Evolutionary conservation across 495 filamentous ascomycete genomes (phyloP), one percentile per base, ranked within the genome.

Genomic region (Penicillium longicatenatum): DNA sequence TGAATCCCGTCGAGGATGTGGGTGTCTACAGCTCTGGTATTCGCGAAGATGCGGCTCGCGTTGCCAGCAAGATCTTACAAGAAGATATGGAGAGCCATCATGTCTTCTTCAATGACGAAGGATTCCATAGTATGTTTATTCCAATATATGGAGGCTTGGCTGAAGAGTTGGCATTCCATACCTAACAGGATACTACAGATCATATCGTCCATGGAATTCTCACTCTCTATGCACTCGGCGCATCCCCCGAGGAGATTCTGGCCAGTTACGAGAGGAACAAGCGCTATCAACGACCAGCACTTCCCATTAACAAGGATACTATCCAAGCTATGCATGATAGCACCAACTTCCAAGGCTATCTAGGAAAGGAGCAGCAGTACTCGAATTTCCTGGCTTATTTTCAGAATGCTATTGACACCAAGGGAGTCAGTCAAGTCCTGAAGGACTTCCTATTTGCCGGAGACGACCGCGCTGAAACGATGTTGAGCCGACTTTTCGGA

Each of bases 131-230:
- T 79, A 81, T 45, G 37, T 26, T 24, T n/a, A 42, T 8, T 26
- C 14, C 14, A 6, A 41, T 39, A 10, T 35, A 11, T 39, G 37
- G 37, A 39, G 14, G 16, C 1, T 39, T 6, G 16, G 37, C 16
- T n/a, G 37, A 39, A 17, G 14, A 4, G 4, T n/a, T 17, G 4
- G 37, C 9, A 14, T 17, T 17, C 5, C 1, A 6, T n/a, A 39
- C 14, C 52, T 65, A 31, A 63, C 51, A 14, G 10, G 50, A 6
- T 29, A 4, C n/a, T 24, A 43, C 61, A 73, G 75, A 83, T 58
- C 78, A 93, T 70, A 89, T 94, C 53, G 82, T 75, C 4, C 91
- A 97, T 62, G 84, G 88, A 51, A 71, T 94, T 12, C 79, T 95
- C 9, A 84, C 84, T n/a, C 70, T 92, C 50, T 95, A 84, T 66